Evolutionary conservation across 2,329 filamentous ascomycete species (phyloP), one percentile per base, ranked within the genome.

Genomic region (Fusarium chaquense): DNA sequence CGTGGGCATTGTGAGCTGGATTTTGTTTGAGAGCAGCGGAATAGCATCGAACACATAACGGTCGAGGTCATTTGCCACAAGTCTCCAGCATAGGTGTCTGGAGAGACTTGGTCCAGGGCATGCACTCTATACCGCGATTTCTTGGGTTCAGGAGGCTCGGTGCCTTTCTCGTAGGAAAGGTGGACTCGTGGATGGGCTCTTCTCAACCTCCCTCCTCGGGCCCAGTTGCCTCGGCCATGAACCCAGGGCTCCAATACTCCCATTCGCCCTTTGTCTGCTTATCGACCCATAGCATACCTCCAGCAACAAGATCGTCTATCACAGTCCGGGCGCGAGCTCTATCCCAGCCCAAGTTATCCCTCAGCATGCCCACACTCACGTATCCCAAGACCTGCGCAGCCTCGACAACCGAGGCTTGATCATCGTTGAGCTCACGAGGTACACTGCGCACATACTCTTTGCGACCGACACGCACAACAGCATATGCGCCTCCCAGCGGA

Each of bases 231-330:
- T 84, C 83, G 4, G 84, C 78, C 84, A 94, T 93, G 65, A 92
- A 93, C 0, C 90, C 89, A 1, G 93, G 93, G 62, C 89, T 93
- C 96, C 96, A 99, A 75, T 98, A 99, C 80, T 98, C 94, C 79
- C 90, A 94, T 82, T 98, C 95, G 20, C 78, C 78, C 11, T 87
- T 85, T 12, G 82, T 90, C 81, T 98, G 94, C 71, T 88, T 89
- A 80, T 99, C 96, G 8, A 98, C 89, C 96, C 96, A 99, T 16
- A 99, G 88, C 83, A 99, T 88, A 54, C 94, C 93, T 75, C 97
- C 93, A 1, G 91, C 90, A 53, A 98, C 85, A 35, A 99, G 82
- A 79, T 99, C 96, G 67, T 98, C 93, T 53, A 98, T 87, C 3
- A 95, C 94, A 0, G 96, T 97, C 77, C 91, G 87, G n/a, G 93